A percentile compares a stretch with the other conserved stretches of the same genome.
These are phyloP conservation scores for Komagataella phaffii DNA, from an alignment of 805 yeast genomes.

Conservation along the genomic window DNA sequence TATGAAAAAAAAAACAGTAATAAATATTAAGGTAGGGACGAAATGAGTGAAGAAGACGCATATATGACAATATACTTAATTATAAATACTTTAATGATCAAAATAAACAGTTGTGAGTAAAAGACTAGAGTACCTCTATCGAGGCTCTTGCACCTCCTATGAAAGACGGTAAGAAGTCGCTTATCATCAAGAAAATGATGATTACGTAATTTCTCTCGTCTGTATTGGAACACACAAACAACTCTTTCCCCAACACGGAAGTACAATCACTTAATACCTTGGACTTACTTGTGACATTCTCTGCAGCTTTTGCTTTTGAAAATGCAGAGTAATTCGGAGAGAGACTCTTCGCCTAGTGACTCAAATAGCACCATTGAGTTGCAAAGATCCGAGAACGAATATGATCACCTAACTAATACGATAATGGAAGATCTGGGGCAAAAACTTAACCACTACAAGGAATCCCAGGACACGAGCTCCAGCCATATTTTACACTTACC, in stretches of 20 bases:
- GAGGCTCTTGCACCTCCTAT: neutral
- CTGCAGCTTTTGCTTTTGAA: neutral
- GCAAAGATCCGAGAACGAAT: neutral
- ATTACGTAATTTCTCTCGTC: neutral
- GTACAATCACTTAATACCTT: neutral
- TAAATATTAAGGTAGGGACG: neutral
- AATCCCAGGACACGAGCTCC: neutral
- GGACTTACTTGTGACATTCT: neutral
- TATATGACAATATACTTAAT: neutral
- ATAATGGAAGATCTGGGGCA: neutral
- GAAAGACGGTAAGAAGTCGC: neutral
- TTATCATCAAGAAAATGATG: neutral
- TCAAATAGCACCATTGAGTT: neutral
- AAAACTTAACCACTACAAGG: neutral
- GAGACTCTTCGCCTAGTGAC: neutral
- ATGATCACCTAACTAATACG: neutral
- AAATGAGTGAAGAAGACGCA: neutral
- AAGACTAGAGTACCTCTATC: too few species aligned
- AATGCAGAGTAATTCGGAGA: neutral
- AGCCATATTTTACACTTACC: constrained; percentile 18
- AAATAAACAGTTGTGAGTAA: neutral
- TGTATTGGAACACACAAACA: neutral
- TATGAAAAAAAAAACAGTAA: neutral
- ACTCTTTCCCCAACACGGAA: neutral
- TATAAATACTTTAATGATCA: neutral